Evolutionary conservation across 805 yeast species (phyloP).

Genomic region (Starmera amethionina): DNA sequence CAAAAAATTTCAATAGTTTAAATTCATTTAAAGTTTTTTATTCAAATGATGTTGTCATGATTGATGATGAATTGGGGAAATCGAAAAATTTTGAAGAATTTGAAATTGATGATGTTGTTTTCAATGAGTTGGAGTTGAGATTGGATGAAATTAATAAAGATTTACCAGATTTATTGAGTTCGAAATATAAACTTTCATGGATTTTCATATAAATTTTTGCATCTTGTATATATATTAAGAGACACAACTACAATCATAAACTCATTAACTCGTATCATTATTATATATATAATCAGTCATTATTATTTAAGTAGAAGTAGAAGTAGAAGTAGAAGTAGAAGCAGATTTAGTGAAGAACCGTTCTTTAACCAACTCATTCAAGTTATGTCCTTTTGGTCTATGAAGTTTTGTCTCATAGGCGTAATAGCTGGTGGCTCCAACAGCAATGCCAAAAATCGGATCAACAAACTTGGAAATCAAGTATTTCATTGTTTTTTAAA

Average conservation of each 20-base stretch:
- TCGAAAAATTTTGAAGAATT: too few relatives aligned
- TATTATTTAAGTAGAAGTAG: too few relatives aligned
- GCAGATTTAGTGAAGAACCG: conserved; percentile 11
- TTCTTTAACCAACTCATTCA: conserved; percentile 41
- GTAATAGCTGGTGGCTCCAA: conserved; percentile 57
- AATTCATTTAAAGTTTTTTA: conserved; percentile 37
- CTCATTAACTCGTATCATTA: not conserved
- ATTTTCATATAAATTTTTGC: too few relatives aligned
- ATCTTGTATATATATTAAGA: not conserved
- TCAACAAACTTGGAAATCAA: conserved; percentile 36
- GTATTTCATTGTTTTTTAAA: not conserved
- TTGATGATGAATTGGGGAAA: conserved; percentile 14
- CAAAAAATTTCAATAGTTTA: not conserved
- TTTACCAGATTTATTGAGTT: conserved; percentile 23
- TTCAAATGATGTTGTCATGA: conserved; percentile 20
- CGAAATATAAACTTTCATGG: too few relatives aligned
- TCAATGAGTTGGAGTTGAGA: conserved; percentile 23
- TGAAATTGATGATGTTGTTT: conserved; percentile 29
- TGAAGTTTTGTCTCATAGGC: conserved; percentile 50
- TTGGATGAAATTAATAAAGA: conserved; percentile 19
- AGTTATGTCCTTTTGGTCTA: conserved; percentile 48
- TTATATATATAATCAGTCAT: too few relatives aligned
- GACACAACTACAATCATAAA: not conserved
- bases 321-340: too few relatives aligned
- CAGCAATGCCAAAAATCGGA: conserved; percentile 51